Conservation (phyloP, 192 early-diverging fungal species). For the Funneliformis mosseae region DNA sequence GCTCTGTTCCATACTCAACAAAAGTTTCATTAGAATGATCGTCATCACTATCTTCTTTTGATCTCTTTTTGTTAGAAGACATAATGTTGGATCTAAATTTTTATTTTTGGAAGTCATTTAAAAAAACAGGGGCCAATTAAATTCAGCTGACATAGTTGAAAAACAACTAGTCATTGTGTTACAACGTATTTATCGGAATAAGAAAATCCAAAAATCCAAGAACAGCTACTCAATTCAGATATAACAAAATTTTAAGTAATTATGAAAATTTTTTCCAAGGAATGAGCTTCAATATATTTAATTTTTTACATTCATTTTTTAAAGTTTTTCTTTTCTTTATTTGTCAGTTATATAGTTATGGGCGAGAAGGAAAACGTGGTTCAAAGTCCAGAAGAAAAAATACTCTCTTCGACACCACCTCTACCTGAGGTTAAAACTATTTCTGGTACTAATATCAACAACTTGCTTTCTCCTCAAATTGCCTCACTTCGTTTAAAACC, state of each 20-base stretch:
- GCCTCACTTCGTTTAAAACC: conserved; percentile 8
- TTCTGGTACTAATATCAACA: background rate
- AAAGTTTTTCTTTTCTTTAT: background rate
- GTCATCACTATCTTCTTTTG: conserved; percentile 29
- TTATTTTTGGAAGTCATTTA: background rate
- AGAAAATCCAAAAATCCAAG: no score
- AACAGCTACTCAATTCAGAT: no score
- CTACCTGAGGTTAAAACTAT: background rate
- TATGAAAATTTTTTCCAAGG: no score
- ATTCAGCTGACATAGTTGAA: no score
- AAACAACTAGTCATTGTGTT: no score
- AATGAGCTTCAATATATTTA: no score
- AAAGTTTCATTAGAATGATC: conserved; percentile 40
- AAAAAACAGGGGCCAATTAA: no score
- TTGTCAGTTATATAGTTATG: background rate
- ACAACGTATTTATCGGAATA: no score
- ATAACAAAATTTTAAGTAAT: no score
- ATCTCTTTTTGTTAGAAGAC: conserved; percentile 21
- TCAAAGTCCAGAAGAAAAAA: background rate
- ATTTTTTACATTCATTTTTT: no score
- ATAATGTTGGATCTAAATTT: background rate
- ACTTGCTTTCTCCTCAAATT: background rate
- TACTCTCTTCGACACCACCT: background rate
- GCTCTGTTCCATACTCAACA: conserved; percentile 46
- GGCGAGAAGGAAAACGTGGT: background rate